Percentiles rank a stretch among this genome's conserved stretches.
Evolutionary conservation across 2,329 filamentous ascomycete species (phyloP).

Genomic region (Fusarium fracticaudum): DNA sequence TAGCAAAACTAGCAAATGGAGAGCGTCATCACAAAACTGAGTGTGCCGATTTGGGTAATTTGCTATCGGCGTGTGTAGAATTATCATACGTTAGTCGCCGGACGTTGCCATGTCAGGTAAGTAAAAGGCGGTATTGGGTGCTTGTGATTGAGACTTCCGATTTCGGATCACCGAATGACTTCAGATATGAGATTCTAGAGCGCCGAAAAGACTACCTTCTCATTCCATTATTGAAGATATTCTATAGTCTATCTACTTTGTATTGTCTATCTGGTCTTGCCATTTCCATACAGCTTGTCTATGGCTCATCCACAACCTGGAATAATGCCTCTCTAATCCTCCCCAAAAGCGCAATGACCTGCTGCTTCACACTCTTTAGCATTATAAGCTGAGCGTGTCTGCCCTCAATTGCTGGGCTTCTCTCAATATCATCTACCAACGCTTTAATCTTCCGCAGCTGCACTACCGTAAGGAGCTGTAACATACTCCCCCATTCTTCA

Average conservation of each 20-base stretch:
- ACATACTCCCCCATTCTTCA: background rate
- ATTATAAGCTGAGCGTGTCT: background rate
- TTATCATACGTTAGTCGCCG: background rate
- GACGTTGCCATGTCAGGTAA: too few relatives aligned
- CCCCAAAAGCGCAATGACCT: background rate
- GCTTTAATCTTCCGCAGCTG: background rate
- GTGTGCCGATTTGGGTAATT: accelerated
- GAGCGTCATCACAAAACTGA: background rate
- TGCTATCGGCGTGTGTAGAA: too few relatives aligned
- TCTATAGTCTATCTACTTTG: background rate
- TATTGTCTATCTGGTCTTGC: background rate
- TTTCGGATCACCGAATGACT: background rate
- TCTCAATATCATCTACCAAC: background rate
- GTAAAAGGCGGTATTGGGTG: accelerated
- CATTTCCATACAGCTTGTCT: background rate
- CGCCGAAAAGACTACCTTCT: accelerated
- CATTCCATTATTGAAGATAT: accelerated
- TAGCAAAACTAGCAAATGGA: background rate
- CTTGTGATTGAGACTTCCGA: background rate
- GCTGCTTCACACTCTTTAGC: background rate
- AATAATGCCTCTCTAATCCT: background rate
- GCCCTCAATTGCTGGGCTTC: background rate
- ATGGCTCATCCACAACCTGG: background rate
- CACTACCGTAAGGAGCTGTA: background rate
- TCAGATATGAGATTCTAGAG: background rate